Conservation (phyloP, 371 early-diverging fungal species). For the Quaeritorhiza haematococci region DNA sequence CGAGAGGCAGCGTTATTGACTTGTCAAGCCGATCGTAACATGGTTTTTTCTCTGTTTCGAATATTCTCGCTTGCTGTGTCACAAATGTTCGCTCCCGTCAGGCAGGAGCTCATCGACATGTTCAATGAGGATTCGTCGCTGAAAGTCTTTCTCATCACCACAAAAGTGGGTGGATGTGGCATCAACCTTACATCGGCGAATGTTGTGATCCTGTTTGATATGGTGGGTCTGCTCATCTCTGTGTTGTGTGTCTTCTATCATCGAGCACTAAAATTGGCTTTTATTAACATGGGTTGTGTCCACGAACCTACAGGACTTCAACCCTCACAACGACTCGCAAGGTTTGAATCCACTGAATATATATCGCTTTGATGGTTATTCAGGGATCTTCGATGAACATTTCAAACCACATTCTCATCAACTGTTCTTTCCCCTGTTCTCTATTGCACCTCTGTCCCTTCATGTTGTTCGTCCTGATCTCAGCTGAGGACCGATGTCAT, state of each 20-base stretch:
- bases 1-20: no score
- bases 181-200: conserved; percentile 89
- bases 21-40: not conserved
- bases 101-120: conserved; percentile 73
- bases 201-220: conserved; percentile 83
- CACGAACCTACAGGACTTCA: conserved; percentile 60
- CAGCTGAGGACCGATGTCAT: conserved; percentile 64
- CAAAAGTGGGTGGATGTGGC: conserved; percentile 88
- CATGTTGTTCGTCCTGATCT: not conserved
- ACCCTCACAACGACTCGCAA: conserved; percentile 94
- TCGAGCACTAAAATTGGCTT: no score
- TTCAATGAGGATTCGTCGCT: conserved; percentile 60
- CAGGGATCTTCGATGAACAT: no score
- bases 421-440: not conserved
- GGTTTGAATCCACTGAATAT: no score
- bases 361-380: conserved; percentile 64
- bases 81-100: conserved; percentile 39
- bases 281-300: not conserved
- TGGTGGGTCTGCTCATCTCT: conserved; percentile 21
- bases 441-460: not conserved
- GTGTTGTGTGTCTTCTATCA: not conserved
- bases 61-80: not conserved
- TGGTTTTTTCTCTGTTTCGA: not conserved
- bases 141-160: conserved; percentile 80
- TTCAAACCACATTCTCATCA: not conserved